Percentiles rank a stretch among this genome's conserved stretches.
These are phyloP conservation scores for Trichoderma cornu-damae DNA, from an alignment of 2,329 filamentous ascomycete genomes.

Conservation along the genomic window DNA sequence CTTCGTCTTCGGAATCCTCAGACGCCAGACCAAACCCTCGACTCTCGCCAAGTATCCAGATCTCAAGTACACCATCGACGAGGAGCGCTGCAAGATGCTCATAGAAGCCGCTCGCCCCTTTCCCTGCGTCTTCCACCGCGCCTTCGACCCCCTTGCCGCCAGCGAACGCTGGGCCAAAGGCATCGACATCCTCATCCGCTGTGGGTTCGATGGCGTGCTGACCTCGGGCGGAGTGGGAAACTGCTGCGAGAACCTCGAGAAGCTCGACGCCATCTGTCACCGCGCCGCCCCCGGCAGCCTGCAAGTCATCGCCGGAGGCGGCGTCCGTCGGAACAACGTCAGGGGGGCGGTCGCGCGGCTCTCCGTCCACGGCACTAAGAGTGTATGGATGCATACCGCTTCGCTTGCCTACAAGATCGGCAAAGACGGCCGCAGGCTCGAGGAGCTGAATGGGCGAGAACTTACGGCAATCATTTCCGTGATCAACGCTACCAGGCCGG, in stretches of 20 bases:
- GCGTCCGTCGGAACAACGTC: conserved; percentile 42
- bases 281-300: conserved; percentile 29
- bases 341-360: conserved; percentile 28
- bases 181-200: conserved; percentile 34
- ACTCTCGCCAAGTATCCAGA: conserved; percentile 13
- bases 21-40: conserved; percentile 1
- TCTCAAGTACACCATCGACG: conserved; percentile 34
- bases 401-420: conserved; percentile 21
- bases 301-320: conserved; percentile 50
- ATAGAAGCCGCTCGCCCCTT: conserved; percentile 39
- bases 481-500: conserved; percentile 23
- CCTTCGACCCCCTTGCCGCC: conserved; percentile 46
- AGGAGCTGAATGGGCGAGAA: conserved; percentile 27
- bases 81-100: conserved; percentile 37
- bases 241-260: conserved; percentile 37
- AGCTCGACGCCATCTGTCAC: conserved; percentile 35
- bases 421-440: conserved; percentile 19
- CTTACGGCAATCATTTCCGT: conserved; percentile 23
- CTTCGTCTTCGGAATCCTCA: conserved; percentile 52
- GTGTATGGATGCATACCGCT: conserved; percentile 46
- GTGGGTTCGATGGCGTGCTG: conserved; percentile 48
- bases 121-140: conserved; percentile 50
- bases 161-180: conserved; percentile 20
- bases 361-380: conserved; percentile 20
- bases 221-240: conserved; percentile 48